A percentile compares a stretch with the other conserved stretches of the same genome.
Conservation (phyloP, 306 rosid genomes). For the Mimosa bimucronata region DNA sequence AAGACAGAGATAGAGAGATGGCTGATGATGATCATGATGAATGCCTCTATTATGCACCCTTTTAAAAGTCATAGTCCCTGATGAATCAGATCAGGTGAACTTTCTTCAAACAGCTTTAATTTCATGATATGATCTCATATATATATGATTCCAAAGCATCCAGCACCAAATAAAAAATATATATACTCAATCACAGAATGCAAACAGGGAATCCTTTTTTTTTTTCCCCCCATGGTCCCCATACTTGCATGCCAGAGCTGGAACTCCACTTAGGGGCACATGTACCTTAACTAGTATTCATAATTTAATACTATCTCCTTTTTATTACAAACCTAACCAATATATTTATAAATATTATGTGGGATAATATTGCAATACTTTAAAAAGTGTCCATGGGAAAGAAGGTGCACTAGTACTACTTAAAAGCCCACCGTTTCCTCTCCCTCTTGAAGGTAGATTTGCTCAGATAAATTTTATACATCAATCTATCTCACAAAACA, state of each 20-base stretch:
- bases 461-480: constrained; percentile 55
- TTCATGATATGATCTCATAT: not conserved
- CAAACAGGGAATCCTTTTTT: constrained; percentile 49
- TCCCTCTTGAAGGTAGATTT: constrained; percentile 47
- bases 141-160: constrained; percentile 51
- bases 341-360: constrained; percentile 26
- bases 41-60: constrained; percentile 11
- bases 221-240: constrained; percentile 54
- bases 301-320: not conserved
- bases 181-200: constrained; percentile 30
- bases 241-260: constrained; percentile 52
- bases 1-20: not conserved
- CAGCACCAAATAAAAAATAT: constrained; percentile 38
- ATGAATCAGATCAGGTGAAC: constrained; percentile 19
- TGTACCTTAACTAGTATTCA: constrained; percentile 37
- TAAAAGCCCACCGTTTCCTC: constrained; percentile 49
- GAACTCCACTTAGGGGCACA: constrained; percentile 69
- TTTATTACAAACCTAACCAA: constrained; percentile 37
- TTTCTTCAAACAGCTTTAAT: constrained; percentile 9
- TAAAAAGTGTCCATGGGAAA: constrained; percentile 38
- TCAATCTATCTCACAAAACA: constrained; percentile 51
- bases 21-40: not conserved
- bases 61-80: not conserved
- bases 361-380: constrained; percentile 10
- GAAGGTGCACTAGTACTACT: constrained; percentile 58